Evolutionary conservation across 2,329 filamentous ascomycete genomes (phyloP), one percentile per base, ranked within the genome.

Genomic region (Talaromyces sp.): DNA sequence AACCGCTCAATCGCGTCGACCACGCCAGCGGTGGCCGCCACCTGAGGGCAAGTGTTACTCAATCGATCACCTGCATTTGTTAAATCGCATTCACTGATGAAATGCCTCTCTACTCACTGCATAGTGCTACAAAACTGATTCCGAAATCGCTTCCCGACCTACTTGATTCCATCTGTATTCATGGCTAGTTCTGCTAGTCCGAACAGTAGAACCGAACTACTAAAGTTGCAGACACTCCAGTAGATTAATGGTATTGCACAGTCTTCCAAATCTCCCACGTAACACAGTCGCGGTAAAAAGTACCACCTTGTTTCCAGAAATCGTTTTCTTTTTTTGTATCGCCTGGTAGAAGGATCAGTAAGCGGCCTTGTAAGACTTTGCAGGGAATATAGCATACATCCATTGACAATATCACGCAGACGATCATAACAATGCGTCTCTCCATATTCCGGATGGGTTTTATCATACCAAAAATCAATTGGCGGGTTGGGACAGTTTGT

Each of bases 1-100:
- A 65, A 15, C 15, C 59, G 56, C 1, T 58, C 22, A 36, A 58
- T 58, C 27, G 55, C 13, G 32, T 63, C 61, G n/a, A 53, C 56
- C 11, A 53, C 54, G 19, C 53, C 47, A 22, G 53, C 42, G 4
- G 57, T 59, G 17, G 42, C 52, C 4, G 60, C 56, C 36, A 56
- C 15, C 25, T 64, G 44, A 36, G 63, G 39, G 51, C 47, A 63
- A 30, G 27, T 27, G 27, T 30, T 30, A 30, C 6, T 30, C 28
- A 30, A 30, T 30, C 8, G 28, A 30, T 30, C 28, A 30, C 28
- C 8, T 30, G 28, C 1, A 30, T 30, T 30, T 30, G 6, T 30
- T 9, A 30, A 30, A 3, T 30, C 28, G 5, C 8, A 6, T 30
- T 30, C 28, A 30, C 28, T 9, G 28, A 30, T 30, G 28, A 30